Evolutionary conservation across 805 yeast species (phyloP).

Genomic region (Saccharomycopsis sp.): DNA sequence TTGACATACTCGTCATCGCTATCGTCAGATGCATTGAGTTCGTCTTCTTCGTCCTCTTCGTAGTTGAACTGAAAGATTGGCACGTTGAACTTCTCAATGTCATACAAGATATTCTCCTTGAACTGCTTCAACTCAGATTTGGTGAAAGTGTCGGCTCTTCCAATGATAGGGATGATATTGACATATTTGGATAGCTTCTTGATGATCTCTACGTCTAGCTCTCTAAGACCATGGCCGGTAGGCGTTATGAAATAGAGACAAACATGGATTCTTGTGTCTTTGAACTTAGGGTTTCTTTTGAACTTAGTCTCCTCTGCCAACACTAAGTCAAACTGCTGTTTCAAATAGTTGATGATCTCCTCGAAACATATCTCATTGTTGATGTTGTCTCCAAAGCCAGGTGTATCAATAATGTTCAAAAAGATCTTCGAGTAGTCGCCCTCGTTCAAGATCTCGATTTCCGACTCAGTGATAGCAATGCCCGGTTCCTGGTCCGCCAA

Average conservation of each 20-base stretch:
- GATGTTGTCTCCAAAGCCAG: conserved; percentile 57
- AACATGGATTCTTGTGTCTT: conserved; percentile 70
- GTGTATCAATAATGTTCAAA: conserved; percentile 50
- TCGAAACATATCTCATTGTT: conserved; percentile 55
- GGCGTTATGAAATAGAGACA: conserved; percentile 20
- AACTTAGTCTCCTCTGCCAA: conserved; percentile 72
- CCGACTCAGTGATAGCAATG: conserved; percentile 62
- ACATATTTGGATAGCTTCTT: conserved; percentile 63
- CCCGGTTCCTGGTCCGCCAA: conserved; percentile 66
- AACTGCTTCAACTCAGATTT: conserved; percentile 49
- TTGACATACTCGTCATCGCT: conserved; percentile 64
- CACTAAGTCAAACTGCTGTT: conserved; percentile 63
- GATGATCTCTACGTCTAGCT: conserved; percentile 67
- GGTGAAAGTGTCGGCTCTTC: conserved; percentile 69
- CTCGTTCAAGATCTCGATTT: conserved; percentile 54
- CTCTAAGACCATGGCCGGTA: conserved; percentile 72
- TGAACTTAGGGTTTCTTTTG: conserved; percentile 61
- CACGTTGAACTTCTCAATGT: conserved; percentile 60
- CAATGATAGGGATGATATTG: conserved; percentile 64
- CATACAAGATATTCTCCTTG: conserved; percentile 52
- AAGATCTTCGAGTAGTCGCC: conserved; percentile 45
- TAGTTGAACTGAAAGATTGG: conserved; percentile 69
- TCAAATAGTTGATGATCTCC: conserved; percentile 60
- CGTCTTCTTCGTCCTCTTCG: conserved; percentile 69
- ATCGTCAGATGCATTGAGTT: conserved; percentile 61